Evolutionary conservation across 441 rosid genomes (phyloP).

Genomic region (Sinapis alba): DNA sequence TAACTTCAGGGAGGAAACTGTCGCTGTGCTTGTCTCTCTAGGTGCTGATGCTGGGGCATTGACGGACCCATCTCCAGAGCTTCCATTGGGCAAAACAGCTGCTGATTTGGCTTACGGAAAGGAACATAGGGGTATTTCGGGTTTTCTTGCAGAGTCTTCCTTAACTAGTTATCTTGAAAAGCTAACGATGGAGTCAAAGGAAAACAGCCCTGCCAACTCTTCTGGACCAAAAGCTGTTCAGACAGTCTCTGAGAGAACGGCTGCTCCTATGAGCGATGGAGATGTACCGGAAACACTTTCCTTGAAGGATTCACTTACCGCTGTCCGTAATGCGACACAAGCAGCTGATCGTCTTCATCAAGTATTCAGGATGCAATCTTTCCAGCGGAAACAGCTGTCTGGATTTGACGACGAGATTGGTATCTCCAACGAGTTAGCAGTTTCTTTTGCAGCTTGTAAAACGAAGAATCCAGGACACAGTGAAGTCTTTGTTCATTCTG

Average conservation of each 20-base stretch:
- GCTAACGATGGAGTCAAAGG: conserved; percentile 59
- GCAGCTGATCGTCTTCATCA: conserved; percentile 92
- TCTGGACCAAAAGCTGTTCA: conserved; percentile 60
- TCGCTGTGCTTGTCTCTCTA: conserved; percentile 70
- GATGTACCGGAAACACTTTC: conserved; percentile 67
- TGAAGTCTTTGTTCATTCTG: conserved; percentile 61
- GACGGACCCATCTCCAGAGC: conserved; percentile 84
- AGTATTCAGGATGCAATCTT: conserved; percentile 88
- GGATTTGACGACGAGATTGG: conserved; percentile 43
- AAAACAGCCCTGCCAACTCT: conserved; percentile 43
- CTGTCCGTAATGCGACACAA: conserved; percentile 92
- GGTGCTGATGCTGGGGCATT: conserved; percentile 81
- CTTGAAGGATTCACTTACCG: conserved; percentile 81
- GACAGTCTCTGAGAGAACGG: conserved; percentile 66
- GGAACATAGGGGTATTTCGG: conserved; percentile 95
- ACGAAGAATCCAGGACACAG: conserved; percentile 46
- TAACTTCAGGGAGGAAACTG: conserved; percentile 74
- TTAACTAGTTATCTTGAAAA: conserved; percentile 64
- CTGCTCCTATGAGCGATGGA: conserved; percentile 56
- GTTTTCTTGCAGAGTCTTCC: conserved; percentile 89
- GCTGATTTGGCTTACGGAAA: conserved; percentile 89
- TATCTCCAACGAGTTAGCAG: conserved; percentile 58
- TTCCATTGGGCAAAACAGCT: conserved; percentile 78
- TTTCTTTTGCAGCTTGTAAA: conserved; percentile 61
- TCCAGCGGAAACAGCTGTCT: conserved; percentile 71